These are phyloP conservation scores for Quercus alba DNA, from an alignment of 306 rosid genomes.

Conservation along the genomic window DNA sequence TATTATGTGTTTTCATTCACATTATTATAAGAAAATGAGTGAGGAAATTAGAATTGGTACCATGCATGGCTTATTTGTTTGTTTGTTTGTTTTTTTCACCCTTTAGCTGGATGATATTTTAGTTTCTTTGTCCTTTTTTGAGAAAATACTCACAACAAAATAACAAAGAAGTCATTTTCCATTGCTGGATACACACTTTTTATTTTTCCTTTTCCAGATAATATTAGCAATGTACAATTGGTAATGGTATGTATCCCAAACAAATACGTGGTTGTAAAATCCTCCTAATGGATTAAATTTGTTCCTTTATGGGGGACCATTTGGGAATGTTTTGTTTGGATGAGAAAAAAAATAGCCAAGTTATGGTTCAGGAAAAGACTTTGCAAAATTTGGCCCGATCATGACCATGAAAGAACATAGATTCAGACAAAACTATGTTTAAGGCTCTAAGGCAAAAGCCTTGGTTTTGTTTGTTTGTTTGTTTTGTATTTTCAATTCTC, in stretches of 20 bases:
- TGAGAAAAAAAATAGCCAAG: background rate
- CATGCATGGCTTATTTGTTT: no score
- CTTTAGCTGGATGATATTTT: background rate
- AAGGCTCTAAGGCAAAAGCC: no score
- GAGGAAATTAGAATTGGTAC: no score
- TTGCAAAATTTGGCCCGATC: background rate
- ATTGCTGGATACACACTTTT: background rate
- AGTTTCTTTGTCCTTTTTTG: background rate
- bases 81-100: no score
- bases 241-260: background rate
- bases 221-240: background rate
- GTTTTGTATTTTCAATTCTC: no score
- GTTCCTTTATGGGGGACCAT: conserved; percentile 2
- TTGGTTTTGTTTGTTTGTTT: background rate
- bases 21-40: no score
- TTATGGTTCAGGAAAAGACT: background rate
- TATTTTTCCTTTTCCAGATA: background rate
- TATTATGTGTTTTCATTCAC: no score
- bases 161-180: conserved; percentile 9
- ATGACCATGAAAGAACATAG: no score
- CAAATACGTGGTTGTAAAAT: background rate
- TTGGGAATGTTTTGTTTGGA: background rate
- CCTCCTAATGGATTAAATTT: background rate
- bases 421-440: no score
- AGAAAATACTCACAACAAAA: background rate